phyloP scores from a whole-genome alignment of 2,329 filamentous ascomycete species.

The Sphaerulina musiva region DNA sequence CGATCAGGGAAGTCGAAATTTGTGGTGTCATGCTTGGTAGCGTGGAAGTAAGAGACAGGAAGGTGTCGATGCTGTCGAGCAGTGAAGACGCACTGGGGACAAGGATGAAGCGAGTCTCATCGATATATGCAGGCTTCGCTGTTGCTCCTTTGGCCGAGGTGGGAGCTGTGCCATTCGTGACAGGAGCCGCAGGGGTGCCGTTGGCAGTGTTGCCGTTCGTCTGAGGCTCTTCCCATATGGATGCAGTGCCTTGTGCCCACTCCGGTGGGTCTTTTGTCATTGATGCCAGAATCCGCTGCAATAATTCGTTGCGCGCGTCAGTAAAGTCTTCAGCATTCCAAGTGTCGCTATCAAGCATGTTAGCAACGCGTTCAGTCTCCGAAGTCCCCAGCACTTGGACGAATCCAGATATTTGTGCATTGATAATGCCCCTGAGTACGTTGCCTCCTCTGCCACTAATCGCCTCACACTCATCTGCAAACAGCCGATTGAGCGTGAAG shows the following conservation, averaged over 20 bases:
- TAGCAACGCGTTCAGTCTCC: constrained; percentile 67
- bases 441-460: constrained; percentile 73
- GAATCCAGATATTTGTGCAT: constrained; percentile 74
- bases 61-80: constrained; percentile 71
- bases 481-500: constrained; percentile 73
- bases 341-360: constrained; percentile 71
- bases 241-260: constrained; percentile 55
- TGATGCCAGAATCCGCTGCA: constrained; percentile 60
- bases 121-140: constrained; percentile 58
- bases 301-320: constrained; percentile 52
- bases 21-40: constrained; percentile 87
- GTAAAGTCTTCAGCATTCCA: constrained; percentile 74
- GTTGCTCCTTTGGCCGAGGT: constrained; percentile 17
- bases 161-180: constrained; percentile 16
- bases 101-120: constrained; percentile 77
- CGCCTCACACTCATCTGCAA: constrained; percentile 80
- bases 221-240: constrained; percentile 45
- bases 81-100: constrained; percentile 77
- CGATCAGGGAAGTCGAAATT: constrained; percentile 69
- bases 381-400: constrained; percentile 63
- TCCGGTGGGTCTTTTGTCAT: constrained; percentile 63
- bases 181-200: constrained; percentile 9
- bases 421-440: constrained; percentile 69
- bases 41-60: constrained; percentile 72
- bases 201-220: constrained; percentile 29